Percentiles rank a stretch among this genome's conserved stretches.
Evolutionary conservation across 2,329 filamentous ascomycete species (phyloP).

Genomic region (Didymella segeticola): DNA sequence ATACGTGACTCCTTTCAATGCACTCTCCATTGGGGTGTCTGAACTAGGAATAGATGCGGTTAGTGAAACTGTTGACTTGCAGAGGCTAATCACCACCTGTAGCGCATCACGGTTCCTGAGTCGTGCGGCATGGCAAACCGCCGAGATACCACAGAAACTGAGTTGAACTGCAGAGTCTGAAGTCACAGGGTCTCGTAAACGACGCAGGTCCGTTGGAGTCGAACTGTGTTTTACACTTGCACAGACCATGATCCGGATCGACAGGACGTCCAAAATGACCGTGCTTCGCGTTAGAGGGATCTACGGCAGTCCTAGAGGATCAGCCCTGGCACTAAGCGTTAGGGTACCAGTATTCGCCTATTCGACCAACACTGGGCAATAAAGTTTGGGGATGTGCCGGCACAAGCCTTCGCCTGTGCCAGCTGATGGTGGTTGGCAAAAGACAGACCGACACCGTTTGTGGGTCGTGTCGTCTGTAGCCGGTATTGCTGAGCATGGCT

Average conservation of each 20-base stretch:
- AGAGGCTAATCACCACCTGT: slow-evolving; percentile 6
- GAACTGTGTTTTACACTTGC: slow-evolving; percentile 1
- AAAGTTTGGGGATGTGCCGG: slow-evolving; percentile 21
- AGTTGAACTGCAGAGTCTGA: slow-evolving; percentile 5
- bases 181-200: slow-evolving; percentile 17
- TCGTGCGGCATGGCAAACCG: neutral
- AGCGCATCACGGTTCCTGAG: neutral
- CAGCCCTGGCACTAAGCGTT: slow-evolving; percentile 24
- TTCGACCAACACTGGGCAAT: slow-evolving; percentile 18
- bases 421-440: slow-evolving; percentile 15
- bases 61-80: slow-evolving; percentile 29
- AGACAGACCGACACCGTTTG: slow-evolving; percentile 20
- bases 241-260: slow-evolving; percentile 14
- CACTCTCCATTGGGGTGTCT: slow-evolving; percentile 8
- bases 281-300: slow-evolving; percentile 21
- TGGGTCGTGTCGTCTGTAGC: slow-evolving; percentile 15
- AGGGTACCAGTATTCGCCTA: slow-evolving; percentile 18
- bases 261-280: slow-evolving; percentile 13
- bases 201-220: slow-evolving; percentile 10
- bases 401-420: slow-evolving; percentile 14
- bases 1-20: slow-evolving; percentile 2
- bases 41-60: slow-evolving; percentile 16
- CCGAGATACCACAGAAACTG: slow-evolving; percentile 1
- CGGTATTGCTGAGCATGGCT: slow-evolving; percentile 11
- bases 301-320: slow-evolving; percentile 25